Evolutionary conservation across 1,284 basidiomycete species (phyloP).

Genomic region (Rhodotorula sp.): DNA sequence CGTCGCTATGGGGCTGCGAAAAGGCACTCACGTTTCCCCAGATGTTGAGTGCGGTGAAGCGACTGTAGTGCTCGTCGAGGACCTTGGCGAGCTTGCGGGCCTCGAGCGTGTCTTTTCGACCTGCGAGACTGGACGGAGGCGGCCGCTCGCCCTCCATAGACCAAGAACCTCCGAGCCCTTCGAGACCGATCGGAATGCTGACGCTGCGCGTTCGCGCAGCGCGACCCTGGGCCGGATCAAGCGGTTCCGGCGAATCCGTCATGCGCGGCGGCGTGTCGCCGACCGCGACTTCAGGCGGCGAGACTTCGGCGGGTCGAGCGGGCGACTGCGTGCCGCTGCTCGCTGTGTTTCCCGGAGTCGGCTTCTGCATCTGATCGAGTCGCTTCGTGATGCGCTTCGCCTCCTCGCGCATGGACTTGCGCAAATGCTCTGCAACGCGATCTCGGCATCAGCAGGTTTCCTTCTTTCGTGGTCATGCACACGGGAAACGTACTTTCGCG

Average conservation of each 20-base stretch:
- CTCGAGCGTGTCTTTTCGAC: slow-evolving; percentile 64
- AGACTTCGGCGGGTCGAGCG: background rate
- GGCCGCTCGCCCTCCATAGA: slow-evolving; percentile 69
- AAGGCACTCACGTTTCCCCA: slow-evolving; percentile 28
- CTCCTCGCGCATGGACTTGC: slow-evolving; percentile 36
- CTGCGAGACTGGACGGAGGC: slow-evolving; percentile 76
- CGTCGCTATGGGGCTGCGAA: background rate
- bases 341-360: background rate
- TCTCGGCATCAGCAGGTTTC: no score
- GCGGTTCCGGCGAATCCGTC: slow-evolving; percentile 32
- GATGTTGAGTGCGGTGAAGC: slow-evolving; percentile 27
- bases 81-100: slow-evolving; percentile 34
- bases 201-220: no score
- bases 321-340: background rate
- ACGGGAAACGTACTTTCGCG: slow-evolving; percentile 29
- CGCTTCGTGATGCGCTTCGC: slow-evolving; percentile 33
- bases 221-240: background rate
- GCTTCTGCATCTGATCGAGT: slow-evolving; percentile 15
- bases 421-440: slow-evolving; percentile 27
- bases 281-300: background rate
- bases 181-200: background rate
- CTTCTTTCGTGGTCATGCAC: no score
- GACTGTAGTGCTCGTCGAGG: slow-evolving; percentile 36
- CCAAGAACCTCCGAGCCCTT: slow-evolving; percentile 53
- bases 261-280: background rate